A percentile compares a stretch with the other conserved stretches of the same genome.
Conservation (phyloP, 768 basidiomycete genomes). For the Naganishia onofrii region DNA sequence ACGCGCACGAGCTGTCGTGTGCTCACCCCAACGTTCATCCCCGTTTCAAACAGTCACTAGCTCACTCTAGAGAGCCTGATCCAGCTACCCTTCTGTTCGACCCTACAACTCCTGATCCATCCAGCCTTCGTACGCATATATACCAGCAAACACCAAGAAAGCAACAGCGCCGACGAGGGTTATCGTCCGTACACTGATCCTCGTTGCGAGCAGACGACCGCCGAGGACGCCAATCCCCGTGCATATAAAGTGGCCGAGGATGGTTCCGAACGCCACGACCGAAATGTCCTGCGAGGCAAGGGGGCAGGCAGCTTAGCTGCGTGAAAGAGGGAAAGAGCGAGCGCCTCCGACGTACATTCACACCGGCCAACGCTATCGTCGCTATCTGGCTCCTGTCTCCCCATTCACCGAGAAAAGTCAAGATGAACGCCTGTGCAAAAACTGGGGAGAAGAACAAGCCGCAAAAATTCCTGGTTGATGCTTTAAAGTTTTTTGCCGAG, state of each 20-base stretch:
- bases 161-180: constrained; percentile 76
- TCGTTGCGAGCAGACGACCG: constrained; percentile 85
- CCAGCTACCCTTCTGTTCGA: no score
- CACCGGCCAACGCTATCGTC: constrained; percentile 90
- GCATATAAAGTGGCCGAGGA: constrained; percentile 81
- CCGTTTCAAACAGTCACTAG: no score
- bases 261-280: constrained; percentile 82
- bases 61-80: no score
- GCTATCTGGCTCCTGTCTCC: constrained; percentile 96
- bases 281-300: constrained; percentile 70
- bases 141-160: constrained; percentile 76
- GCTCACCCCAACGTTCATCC: no score
- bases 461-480: constrained; percentile 77
- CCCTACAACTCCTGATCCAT: constrained; percentile 24
- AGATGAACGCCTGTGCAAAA: constrained; percentile 87
- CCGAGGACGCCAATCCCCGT: constrained; percentile 89
- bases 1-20: no score
- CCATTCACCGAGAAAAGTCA: constrained; percentile 99
- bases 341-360: constrained; percentile 65
- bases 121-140: constrained; percentile 70
- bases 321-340: background rate
- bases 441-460: constrained; percentile 82
- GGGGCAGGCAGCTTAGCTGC: background rate
- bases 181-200: constrained; percentile 91
- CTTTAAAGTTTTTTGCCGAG: constrained; percentile 49